Evolutionary conservation across 495 filamentous ascomycete genomes (phyloP).

Genomic region (Neurospora sublineolata): DNA sequence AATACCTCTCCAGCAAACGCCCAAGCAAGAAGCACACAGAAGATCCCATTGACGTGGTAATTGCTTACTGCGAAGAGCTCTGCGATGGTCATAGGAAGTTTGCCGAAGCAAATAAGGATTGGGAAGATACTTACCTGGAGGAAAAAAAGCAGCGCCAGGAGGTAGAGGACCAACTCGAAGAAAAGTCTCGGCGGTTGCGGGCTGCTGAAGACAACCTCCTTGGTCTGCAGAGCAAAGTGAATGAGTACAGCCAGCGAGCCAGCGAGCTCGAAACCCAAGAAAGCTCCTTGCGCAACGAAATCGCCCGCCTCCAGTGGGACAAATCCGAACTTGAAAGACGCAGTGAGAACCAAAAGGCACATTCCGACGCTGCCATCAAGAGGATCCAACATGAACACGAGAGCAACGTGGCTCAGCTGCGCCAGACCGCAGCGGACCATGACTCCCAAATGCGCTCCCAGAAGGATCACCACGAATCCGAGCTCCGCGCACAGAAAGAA

Average conservation of each 20-base stretch:
- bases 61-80: not conserved
- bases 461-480: not conserved
- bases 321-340: too few relatives aligned
- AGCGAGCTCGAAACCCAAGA: not conserved
- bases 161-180: not conserved
- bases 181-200: not conserved
- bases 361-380: not conserved
- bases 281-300: not conserved
- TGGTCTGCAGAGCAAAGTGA: not conserved
- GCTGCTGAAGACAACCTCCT: not conserved
- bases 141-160: not conserved
- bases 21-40: not conserved
- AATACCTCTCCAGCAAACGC: not conserved
- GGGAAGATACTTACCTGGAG: fast-evolving
- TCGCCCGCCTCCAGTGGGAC: too few relatives aligned
- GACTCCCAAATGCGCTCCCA: not conserved
- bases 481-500: not conserved
- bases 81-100: not conserved
- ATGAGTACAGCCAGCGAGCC: not conserved
- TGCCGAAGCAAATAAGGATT: not conserved
- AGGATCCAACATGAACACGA: not conserved
- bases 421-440: not conserved
- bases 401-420: not conserved
- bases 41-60: not conserved
- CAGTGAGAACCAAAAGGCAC: not conserved